Evolutionary conservation across 306 rosid genomes (phyloP).

Genomic region (Pyrus pyrifolia): DNA sequence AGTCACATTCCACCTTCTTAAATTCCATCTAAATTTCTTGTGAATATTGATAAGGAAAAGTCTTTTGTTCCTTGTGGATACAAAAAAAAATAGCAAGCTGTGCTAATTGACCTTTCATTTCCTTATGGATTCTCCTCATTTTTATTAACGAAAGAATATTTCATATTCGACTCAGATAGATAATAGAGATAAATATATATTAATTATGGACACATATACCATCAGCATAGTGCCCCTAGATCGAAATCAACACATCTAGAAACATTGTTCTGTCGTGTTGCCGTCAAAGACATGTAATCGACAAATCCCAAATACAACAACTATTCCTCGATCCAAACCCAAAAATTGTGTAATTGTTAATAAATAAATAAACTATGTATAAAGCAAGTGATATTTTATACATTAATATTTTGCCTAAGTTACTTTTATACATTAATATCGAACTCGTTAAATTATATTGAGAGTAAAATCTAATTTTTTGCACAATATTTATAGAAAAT

Average conservation of each 20-base stretch:
- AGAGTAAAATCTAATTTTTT: too few relatives aligned
- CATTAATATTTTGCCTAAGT: too few relatives aligned
- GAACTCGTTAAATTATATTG: too few relatives aligned
- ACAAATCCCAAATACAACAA: neutral
- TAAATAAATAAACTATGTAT: neutral
- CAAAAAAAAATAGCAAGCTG: neutral
- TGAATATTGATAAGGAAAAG: neutral
- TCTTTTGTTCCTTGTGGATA: neutral
- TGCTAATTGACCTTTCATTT: neutral
- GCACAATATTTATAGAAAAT: too few relatives aligned
- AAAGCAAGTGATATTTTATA: too few relatives aligned
- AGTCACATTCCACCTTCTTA: neutral
- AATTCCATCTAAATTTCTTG: neutral
- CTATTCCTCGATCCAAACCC: neutral
- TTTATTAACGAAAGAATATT: too few relatives aligned
- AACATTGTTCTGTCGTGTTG: neutral
- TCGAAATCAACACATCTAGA: too few relatives aligned
- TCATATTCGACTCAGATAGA: too few relatives aligned
- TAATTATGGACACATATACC: too few relatives aligned
- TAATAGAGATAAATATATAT: too few relatives aligned
- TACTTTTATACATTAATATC: too few relatives aligned
- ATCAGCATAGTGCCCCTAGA: too few relatives aligned
- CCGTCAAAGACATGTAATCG: neutral
- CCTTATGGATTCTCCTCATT: neutral
- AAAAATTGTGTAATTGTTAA: neutral